Evolutionary conservation across 805 yeast species (phyloP), one percentile per base, ranked within the genome.

Genomic region (Clavispora santaluciae): DNA sequence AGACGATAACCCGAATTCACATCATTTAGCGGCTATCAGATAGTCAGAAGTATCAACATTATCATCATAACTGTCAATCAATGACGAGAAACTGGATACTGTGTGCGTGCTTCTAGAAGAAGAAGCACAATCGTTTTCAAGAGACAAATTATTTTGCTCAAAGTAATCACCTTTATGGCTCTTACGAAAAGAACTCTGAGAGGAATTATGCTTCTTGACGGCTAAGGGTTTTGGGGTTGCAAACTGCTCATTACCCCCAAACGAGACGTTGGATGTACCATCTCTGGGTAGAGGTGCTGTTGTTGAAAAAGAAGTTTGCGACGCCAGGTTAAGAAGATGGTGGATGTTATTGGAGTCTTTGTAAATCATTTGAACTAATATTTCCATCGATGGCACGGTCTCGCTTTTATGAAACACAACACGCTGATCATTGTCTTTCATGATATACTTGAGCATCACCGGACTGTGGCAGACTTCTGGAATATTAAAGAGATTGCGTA

Each of bases 11-110:
- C 10, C 11, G 11, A 26, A 9, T 13, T 4, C 8, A 6, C n/a
- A 13, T n/a, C 10, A 28, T 28, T 28, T 28, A 15, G 31, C 31
- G 2, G 31, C 31, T 16, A 28, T 16, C 31, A 12, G 31, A 15
- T 7, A 28, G 31, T 28, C 31, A 15, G 31, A 28, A 28, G 12
- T 16, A 16, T 28, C 31, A 28, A 10, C 31, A 3, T 18, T 16
- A 16, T 28, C 30, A 9, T 35, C 38, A 44, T 64, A 64, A 7
- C 54, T 50, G 21, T 60, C 66, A 30, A 63, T 58, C 11, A 64
- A 42, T 15, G 64, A 60, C 2, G 57, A 37, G 43, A 60, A 56
- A 29, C 64, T 61, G 15, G 45, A 35, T 10, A 61, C 34, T 1
- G 63, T 54, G 31, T 49, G 54, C 25, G 54, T 42, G 36, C 64